These are phyloP conservation scores for Ganoderma leucocontextum DNA, from an alignment of 1,284 basidiomycete species.

Conservation along the genomic window DNA sequence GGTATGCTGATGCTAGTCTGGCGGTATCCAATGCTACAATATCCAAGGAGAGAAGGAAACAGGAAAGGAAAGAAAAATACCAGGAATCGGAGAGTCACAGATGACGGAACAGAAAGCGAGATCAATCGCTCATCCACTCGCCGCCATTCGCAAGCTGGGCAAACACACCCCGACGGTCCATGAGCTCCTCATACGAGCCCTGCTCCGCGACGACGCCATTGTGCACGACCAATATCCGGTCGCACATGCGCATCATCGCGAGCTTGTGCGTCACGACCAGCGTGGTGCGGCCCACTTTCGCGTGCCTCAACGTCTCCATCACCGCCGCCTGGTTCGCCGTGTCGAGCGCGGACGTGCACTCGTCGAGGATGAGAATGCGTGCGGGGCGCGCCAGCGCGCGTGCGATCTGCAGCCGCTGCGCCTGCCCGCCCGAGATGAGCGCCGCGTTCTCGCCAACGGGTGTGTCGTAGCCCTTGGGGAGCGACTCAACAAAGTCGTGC, in stretches of 20 bases:
- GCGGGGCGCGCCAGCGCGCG: conserved; percentile 81
- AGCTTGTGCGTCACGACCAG: conserved; percentile 95
- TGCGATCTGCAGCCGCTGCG: conserved; percentile 92
- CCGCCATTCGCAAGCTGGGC: conserved; percentile 85
- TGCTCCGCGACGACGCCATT: conserved; percentile 83
- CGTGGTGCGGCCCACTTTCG: conserved; percentile 79
- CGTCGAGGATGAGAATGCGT: conserved; percentile 89
- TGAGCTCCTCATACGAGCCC: conserved; percentile 79
- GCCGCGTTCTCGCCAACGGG: conserved; percentile 88
- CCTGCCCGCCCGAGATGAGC: conserved; percentile 93
- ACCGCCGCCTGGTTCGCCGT: conserved; percentile 82
- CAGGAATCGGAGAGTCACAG: not conserved
- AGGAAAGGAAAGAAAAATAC: conserved; percentile 10
- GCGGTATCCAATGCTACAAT: conserved; percentile 33
- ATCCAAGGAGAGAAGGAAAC: conserved; percentile 21
- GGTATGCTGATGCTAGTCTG: conserved; percentile 10
- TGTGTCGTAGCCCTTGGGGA: conserved; percentile 89
- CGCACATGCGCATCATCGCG: conserved; percentile 91
- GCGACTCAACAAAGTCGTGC: conserved; percentile 85
- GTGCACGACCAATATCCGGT: conserved; percentile 85
- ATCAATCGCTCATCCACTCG: conserved; percentile 70
- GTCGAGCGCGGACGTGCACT: conserved; percentile 94
- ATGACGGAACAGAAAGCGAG: conserved; percentile 7
- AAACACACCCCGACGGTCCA: conserved; percentile 79
- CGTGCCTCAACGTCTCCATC: conserved; percentile 76